Percentiles rank a stretch among this genome's conserved stretches.
These are phyloP conservation scores for Draba incana DNA, from an alignment of 345 rosid genomes.

Conservation along the genomic window DNA sequence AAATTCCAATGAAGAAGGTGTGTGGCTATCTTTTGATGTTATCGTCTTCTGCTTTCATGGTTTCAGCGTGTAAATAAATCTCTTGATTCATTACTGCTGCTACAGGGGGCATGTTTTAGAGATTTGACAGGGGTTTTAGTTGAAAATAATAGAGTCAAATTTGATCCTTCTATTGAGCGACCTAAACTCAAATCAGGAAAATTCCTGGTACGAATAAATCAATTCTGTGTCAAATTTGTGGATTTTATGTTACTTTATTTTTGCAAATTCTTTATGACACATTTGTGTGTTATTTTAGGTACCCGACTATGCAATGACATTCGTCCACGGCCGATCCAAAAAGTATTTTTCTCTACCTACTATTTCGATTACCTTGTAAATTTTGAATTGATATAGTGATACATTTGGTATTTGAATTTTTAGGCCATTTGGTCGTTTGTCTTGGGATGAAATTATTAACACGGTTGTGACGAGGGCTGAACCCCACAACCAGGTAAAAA, in stretches of 20 bases:
- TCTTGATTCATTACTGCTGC: neutral
- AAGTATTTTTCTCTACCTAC: slow-evolving; percentile 38
- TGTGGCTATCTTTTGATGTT: neutral
- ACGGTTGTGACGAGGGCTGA: slow-evolving; percentile 53
- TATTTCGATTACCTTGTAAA: too few species aligned
- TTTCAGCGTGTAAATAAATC: neutral
- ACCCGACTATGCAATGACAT: slow-evolving; percentile 49
- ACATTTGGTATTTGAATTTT: slow-evolving; percentile 7
- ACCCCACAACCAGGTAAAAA: slow-evolving; percentile 52
- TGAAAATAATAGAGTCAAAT: slow-evolving; percentile 37
- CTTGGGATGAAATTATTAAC: slow-evolving; percentile 46
- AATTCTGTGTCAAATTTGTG: neutral
- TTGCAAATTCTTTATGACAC: neutral
- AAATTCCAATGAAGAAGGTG: slow-evolving; percentile 1
- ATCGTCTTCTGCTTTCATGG: neutral
- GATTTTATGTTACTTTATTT: neutral
- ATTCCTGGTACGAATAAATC: slow-evolving; percentile 38
- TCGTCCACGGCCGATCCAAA: slow-evolving; percentile 32
- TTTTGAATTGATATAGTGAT: neutral
- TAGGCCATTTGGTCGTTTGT: slow-evolving; percentile 51
- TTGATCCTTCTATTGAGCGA: slow-evolving; percentile 41
- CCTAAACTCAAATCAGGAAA: slow-evolving; percentile 46
- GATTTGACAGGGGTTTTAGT: slow-evolving; percentile 48
- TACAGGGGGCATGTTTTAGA: slow-evolving; percentile 52
- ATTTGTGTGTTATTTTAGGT: slow-evolving; percentile 41